These are phyloP conservation scores for Lepidium aucheri DNA, from an alignment of 345 rosid species.

Conservation along the genomic window DNA sequence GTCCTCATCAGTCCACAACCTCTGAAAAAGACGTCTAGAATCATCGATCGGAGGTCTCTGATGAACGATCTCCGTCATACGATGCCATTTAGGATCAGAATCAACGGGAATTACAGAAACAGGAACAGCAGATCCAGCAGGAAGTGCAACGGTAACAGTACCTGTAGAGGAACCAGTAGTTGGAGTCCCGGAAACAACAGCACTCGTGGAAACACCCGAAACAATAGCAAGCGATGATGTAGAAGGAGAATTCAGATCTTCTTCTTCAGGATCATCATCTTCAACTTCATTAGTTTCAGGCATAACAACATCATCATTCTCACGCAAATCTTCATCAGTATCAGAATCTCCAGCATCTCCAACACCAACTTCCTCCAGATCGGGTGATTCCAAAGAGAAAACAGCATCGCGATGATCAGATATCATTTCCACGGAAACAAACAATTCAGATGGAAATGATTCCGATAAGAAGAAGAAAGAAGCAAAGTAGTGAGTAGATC, in stretches of 20 bases:
- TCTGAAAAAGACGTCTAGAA: constrained; percentile 73
- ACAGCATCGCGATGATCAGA: constrained; percentile 52
- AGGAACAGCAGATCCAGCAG: constrained; percentile 34
- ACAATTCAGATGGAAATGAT: background rate
- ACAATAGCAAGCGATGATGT: constrained; percentile 28
- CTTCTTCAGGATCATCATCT: constrained; percentile 49
- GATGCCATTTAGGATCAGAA: constrained; percentile 30
- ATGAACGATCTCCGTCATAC: constrained; percentile 19
- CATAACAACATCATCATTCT: constrained; percentile 32
- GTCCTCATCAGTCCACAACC: constrained; percentile 98
- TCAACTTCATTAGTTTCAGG: constrained; percentile 30
- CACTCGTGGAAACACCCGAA: constrained; percentile 13
- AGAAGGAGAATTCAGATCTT: constrained; percentile 45
- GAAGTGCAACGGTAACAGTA: constrained; percentile 31
- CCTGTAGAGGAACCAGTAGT: constrained; percentile 25
- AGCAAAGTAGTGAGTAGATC: background rate
- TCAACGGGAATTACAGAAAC: constrained; percentile 35
- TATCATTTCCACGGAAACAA: constrained; percentile 32
- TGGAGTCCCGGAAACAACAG: constrained; percentile 18
- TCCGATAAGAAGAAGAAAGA: background rate
- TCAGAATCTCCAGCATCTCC: constrained; percentile 34
- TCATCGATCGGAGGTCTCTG: constrained; percentile 53
- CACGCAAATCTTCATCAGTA: constrained; percentile 30
- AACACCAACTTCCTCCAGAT: constrained; percentile 35
- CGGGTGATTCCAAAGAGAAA: constrained; percentile 49